phyloP scores from a whole-genome alignment of 306 rosid species.

The Vachellia pachyceras region DNA sequence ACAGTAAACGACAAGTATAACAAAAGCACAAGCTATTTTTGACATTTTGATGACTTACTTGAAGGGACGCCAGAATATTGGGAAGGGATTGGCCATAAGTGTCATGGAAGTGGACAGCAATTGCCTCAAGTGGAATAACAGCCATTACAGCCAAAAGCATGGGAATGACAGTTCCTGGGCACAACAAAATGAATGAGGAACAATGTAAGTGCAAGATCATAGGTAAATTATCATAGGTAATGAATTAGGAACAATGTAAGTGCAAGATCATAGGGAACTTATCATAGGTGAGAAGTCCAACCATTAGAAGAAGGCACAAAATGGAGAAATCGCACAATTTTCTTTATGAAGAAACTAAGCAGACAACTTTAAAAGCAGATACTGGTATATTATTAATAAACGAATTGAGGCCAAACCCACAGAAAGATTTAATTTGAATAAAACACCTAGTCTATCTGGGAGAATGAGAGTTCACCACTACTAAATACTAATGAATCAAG shows the following conservation, averaged over 20 bases:
- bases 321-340: neutral
- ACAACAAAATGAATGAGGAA: neutral
- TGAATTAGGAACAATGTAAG: neutral
- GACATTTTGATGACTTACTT: constrained; percentile 51
- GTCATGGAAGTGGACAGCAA: constrained; percentile 80
- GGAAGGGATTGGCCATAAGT: constrained; percentile 76
- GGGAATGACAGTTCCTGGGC: constrained; percentile 63
- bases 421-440: neutral
- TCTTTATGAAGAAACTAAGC: neutral
- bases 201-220: neutral
- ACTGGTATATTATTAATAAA: neutral
- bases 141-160: constrained; percentile 78
- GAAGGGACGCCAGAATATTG: constrained; percentile 66
- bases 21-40: neutral
- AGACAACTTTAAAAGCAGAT: neutral
- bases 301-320: constrained; percentile 2
- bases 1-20: constrained; percentile 5
- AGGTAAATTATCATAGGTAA: no score
- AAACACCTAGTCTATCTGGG: neutral
- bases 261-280: neutral
- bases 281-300: neutral
- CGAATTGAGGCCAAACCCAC: neutral
- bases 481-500: constrained; percentile 3
- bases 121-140: constrained; percentile 60
- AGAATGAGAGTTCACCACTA: neutral